A percentile compares a stretch with the other conserved stretches of the same genome.
phyloP scores from a whole-genome alignment of 306 rosid genomes.

The Oxytropis ochrocephala region DNA sequence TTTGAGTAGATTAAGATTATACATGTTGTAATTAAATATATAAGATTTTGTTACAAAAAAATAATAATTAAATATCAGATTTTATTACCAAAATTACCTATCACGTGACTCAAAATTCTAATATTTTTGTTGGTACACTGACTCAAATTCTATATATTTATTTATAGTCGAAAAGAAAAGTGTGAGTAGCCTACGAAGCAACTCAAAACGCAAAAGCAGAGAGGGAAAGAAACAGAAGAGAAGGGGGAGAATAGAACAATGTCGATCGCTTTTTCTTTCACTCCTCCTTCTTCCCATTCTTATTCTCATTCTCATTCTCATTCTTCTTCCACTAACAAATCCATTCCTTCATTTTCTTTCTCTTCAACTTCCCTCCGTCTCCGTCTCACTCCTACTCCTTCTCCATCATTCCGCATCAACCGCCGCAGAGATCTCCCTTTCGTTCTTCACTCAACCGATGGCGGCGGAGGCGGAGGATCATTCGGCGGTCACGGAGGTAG shows the following conservation, averaged over 20 bases:
- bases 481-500: not conserved
- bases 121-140: too few relatives aligned
- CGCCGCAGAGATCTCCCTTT: slow-evolving; percentile 18
- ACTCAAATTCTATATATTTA: too few relatives aligned
- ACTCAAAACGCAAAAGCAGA: not conserved
- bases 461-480: not conserved
- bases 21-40: too few relatives aligned
- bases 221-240: not conserved
- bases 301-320: slow-evolving; percentile 3
- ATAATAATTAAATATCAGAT: too few relatives aligned
- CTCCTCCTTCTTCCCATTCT: slow-evolving; percentile 24
- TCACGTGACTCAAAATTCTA: too few relatives aligned
- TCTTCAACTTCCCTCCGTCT: slow-evolving; percentile 12
- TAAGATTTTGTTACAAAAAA: too few relatives aligned
- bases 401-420: slow-evolving; percentile 10
- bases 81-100: too few relatives aligned
- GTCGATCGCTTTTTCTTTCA: slow-evolving; percentile 55
- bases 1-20: too few relatives aligned
- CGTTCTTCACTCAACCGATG: slow-evolving; percentile 10
- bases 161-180: not conserved
- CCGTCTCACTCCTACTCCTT: slow-evolving; percentile 17
- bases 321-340: slow-evolving; percentile 27
- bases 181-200: not conserved
- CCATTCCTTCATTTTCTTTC: not conserved
- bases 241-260: slow-evolving; percentile 21